Conservation (phyloP, 495 filamentous ascomycete genomes). For the Evernia prunastri region DNA sequence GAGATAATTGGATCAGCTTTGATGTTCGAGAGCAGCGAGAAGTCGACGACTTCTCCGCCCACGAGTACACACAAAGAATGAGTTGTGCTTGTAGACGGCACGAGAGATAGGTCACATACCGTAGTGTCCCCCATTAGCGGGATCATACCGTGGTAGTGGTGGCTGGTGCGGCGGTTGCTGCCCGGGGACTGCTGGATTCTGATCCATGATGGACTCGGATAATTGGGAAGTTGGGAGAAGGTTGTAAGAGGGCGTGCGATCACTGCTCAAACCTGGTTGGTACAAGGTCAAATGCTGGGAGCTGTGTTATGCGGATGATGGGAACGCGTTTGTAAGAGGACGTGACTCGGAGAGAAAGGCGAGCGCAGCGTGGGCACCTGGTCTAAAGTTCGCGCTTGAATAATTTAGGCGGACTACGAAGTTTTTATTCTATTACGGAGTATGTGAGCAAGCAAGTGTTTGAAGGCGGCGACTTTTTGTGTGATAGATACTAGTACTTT, state of each 20-base stretch:
- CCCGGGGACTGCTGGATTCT: conserved; percentile 45
- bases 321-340: background rate
- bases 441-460: background rate
- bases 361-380: background rate
- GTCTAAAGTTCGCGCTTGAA: background rate
- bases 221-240: conserved; percentile 5
- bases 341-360: background rate
- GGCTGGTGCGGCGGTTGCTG: conserved; percentile 53
- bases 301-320: background rate
- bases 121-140: conserved; percentile 78
- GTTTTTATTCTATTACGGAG: background rate
- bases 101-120: conserved; percentile 47
- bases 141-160: conserved; percentile 62
- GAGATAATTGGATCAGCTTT: conserved; percentile 26
- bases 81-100: background rate
- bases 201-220: conserved; percentile 45
- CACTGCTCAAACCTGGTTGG: conserved; percentile 4
- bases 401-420: background rate
- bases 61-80: background rate
- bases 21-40: background rate
- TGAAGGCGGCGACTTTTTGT: background rate
- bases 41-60: background rate
- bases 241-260: conserved; percentile 6
- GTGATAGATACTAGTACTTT: no score
- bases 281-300: background rate